Conservation (phyloP, 495 filamentous ascomycete species). For the Xylaria cubensis region DNA sequence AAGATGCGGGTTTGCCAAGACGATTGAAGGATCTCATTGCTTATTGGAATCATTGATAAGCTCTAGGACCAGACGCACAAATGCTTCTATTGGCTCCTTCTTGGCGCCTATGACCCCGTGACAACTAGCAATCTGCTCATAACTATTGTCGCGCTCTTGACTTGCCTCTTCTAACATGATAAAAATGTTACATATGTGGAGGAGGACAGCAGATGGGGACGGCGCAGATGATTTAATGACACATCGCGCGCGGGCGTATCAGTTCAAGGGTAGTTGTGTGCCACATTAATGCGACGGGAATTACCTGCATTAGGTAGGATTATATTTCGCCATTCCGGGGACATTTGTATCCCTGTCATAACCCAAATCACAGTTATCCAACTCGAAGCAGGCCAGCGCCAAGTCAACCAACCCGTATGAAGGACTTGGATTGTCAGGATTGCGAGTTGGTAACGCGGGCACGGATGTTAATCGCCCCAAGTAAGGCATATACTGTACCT, state of each 20-base stretch:
- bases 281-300: conserved; percentile 5
- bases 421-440: conserved; percentile 1
- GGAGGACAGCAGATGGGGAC: not conserved
- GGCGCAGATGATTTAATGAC: conserved; percentile 9
- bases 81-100: conserved; percentile 18
- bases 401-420: not conserved
- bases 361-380: not conserved
- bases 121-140: conserved; percentile 6
- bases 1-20: conserved; percentile 15
- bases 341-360: not conserved
- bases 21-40: not conserved
- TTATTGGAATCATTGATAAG: conserved; percentile 24
- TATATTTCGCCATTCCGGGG: conserved; percentile 2
- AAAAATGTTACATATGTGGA: conserved; percentile 4
- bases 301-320: conserved; percentile 5
- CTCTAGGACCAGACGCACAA: not conserved
- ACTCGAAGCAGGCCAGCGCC: conserved; percentile 2
- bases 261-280: not conserved
- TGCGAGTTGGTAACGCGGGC: not conserved
- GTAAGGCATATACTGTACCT: not conserved
- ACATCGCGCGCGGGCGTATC: conserved; percentile 16
- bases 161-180: conserved; percentile 21
- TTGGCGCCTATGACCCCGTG: conserved; percentile 3
- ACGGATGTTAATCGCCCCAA: not conserved
- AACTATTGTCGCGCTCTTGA: not conserved